Evolutionary conservation across 2,329 filamentous ascomycete species (phyloP), one percentile per base, ranked within the genome.

Genomic region (Sporothrix variecibatus): DNA sequence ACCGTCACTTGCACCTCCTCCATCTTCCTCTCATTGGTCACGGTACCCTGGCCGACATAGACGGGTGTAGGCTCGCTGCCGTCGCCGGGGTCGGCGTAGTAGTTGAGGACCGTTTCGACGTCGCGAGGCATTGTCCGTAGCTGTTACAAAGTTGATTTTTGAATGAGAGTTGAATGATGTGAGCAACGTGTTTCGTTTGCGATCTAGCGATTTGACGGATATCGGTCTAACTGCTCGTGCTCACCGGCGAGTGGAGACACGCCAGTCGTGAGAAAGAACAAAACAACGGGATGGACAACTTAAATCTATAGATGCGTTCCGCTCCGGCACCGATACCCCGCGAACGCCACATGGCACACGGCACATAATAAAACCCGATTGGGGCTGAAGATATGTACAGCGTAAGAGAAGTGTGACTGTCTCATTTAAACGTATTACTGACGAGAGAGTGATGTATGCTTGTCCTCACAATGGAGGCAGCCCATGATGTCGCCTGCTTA

Each of bases 1-100:
- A 79, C 83, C 79, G 31, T 87, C 84, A 77, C 85, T 80, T 3
- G 5, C 87, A 92, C 81, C 6, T 78, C 68, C 9, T 77, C 77
- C 77, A 80, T 78, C 38, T 79, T 80, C 0, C 81, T 77, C 72
- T 81, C 78, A 76, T 82, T 76, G 17, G 64, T 76, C 8, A 77
- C 75, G 6, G 74, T 75, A 12, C 53, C 67, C 74, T 53, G 34
- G 15, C 76, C 75, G 43, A 86, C 80, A 34, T 78, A 78, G 5
- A 82, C 80, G 0, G 84, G 81, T 2, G 78, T 76, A 0, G 84
- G 84, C 3, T 81, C 80, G 2, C 83, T 82, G 46, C 83, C 84
- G 72, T 85, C 83, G 64, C 83, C 83, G 3, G 82, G 82, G 28
- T 82, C 81, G 74, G 84, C 81, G 76, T 80, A 81, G 77, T 81